Conservation (phyloP, 441 rosid genomes). For the Bruguiera hainesii region DNA sequence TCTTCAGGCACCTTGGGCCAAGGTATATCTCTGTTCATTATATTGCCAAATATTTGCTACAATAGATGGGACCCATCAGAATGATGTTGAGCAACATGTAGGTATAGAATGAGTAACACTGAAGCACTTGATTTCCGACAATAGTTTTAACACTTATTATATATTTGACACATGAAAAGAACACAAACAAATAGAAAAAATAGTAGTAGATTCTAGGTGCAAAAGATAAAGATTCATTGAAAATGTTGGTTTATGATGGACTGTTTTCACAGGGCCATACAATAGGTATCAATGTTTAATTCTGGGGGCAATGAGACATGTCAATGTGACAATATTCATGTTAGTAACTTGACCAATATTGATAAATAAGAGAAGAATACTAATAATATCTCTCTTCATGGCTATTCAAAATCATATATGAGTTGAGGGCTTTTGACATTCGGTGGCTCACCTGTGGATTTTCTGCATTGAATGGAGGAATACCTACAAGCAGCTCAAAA, state of each 20-base stretch:
- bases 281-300: no score
- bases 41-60: conserved; percentile 95
- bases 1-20: conserved; percentile 94
- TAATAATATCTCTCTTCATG: neutral
- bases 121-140: neutral
- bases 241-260: no score
- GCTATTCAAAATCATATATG: neutral
- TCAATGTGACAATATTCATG: no score
- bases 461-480: conserved; percentile 95
- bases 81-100: conserved; percentile 6
- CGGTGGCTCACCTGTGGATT: conserved; percentile 66
- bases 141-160: neutral
- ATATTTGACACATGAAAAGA: neutral
- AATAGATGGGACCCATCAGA: conserved; percentile 16
- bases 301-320: no score
- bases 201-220: no score
- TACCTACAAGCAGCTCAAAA: conserved; percentile 87
- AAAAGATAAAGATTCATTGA: no score
- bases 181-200: neutral
- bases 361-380: neutral
- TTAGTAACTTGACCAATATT: neutral
- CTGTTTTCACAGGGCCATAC: no score
- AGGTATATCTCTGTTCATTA: conserved; percentile 92
- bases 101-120: conserved; percentile 6
- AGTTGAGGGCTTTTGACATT: neutral